Percentiles rank a stretch among this genome's conserved stretches.
Evolutionary conservation across 306 rosid genomes (phyloP).

Genomic region (Myrica gale): DNA sequence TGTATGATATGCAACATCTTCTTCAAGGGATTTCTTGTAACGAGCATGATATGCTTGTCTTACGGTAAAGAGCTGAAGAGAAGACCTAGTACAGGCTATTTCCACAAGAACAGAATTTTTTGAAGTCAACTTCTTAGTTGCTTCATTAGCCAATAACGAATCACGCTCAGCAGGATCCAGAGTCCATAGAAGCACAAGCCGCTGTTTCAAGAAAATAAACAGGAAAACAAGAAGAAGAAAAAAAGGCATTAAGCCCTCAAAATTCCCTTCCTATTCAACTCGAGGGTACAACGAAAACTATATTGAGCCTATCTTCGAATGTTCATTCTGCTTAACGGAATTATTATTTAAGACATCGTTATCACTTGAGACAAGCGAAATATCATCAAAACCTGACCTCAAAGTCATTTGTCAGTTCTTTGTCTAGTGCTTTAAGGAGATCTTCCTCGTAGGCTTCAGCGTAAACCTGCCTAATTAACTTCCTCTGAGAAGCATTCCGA

Average conservation of each 20-base stretch:
- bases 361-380: background rate
- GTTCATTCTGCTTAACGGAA: background rate
- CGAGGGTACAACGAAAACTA: background rate
- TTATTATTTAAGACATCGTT: background rate
- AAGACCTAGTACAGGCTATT: slow-evolving; percentile 50
- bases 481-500: slow-evolving; percentile 52
- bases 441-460: slow-evolving; percentile 46
- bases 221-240: background rate
- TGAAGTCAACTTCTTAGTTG: slow-evolving; percentile 43
- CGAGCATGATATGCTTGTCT: slow-evolving; percentile 54
- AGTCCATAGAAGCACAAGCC: slow-evolving; percentile 49
- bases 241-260: background rate
- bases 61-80: slow-evolving; percentile 35
- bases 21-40: slow-evolving; percentile 57
- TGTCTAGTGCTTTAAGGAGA: slow-evolving; percentile 50
- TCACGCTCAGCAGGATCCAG: slow-evolving; percentile 55
- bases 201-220: slow-evolving; percentile 24
- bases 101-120: slow-evolving; percentile 47
- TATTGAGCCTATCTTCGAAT: background rate
- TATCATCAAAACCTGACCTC: slow-evolving; percentile 40
- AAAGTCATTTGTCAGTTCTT: slow-evolving; percentile 56
- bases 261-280: background rate
- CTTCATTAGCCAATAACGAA: slow-evolving; percentile 47
- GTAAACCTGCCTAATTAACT: slow-evolving; percentile 39
- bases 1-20: slow-evolving; percentile 58